Base-by-base conservation (phyloP, 2,329 filamentous ascomycete species). In the Arthrobotrys conoides region DNA sequence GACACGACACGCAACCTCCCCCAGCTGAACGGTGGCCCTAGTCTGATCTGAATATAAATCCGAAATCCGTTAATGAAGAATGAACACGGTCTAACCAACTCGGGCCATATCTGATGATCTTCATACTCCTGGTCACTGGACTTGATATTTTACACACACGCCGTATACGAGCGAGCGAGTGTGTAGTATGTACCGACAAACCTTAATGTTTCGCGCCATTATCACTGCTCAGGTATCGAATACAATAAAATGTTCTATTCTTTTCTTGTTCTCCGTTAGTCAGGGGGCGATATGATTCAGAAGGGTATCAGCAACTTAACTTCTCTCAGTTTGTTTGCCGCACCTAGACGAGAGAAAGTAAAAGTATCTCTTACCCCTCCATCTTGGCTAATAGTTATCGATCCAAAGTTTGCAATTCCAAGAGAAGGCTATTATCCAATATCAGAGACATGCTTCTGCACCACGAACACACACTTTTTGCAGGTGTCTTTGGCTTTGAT, bases 41-140 rank as follows among this genome's bases (percentile, higher is more conserved):
- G 72, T 64, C 72, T 67, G 51, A 63, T 73, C 48, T 65, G 65
- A 70, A 71, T 76, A 76, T 76, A 76, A 76, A 76, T 70, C 72
- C 72, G 72, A 69, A 76, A 76, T 70, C 66, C 66, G 61, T 73
- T 65, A 76, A 65, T 70, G 57, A 76, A 66, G 59, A 76, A 65
- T 70, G 57, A 76, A 66, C 38, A 12, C 48, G 49, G 22, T 33
- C 72, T 71, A 76, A 59, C 48, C 36, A 59, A 59, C 46, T 67
- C 24, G 44, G 64, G 57, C 51, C 66, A 76, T 76, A 76, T 76
- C 66, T 76, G 66, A 76, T 70, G 72, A 76, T 76, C 72, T 71
- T 76, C 69, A 76, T 49, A 48, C 59, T 76, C 72, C 72, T 71
- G 24, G 72, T 76, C 72, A 48, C 65, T 76, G 59, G 65, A 49